Evolutionary conservation across 331 rosid species (phyloP), one percentile per base, ranked within the genome.

Genomic region (Arachis monticola): DNA sequence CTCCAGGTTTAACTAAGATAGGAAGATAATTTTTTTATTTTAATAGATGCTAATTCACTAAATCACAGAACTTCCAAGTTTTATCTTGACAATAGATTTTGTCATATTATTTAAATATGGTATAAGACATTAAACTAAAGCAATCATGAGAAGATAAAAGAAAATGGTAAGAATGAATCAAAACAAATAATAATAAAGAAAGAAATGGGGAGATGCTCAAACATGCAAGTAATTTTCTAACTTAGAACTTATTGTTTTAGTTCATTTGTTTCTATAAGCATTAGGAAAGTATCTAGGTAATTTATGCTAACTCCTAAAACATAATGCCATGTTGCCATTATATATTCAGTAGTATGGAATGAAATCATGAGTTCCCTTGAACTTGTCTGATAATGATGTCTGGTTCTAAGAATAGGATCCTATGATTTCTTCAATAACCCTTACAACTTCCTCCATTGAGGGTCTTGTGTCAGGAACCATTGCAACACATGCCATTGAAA

Each of bases 401-500:
- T 82, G 68, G 76, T 83, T 80, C 58, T 83, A 85, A 32, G 83
- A 83, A 75, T 77, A 84, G 2, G 87, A 73, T 51, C 72, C 84
- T 64, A 88, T 74, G 60, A 88, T 83, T 7, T 90, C 97, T 75
- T 90, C 96, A 1, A 94, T 90, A 85, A 86, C 85, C 66, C 76
- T 82, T 45, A 82, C 90, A 48, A 94, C 91, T 83, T 91, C 95
- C 45, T 79, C 94, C 95, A 94, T 91, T 1, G 91, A 79, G 47
- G 99, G 99, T 60, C 97, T 84, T 68, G 83, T 56, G 50, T 92
- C 99, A 0, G 97, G 95, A 66, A 77, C 73, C 83, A 30, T 72
- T 30, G 91, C 88, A 10, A 91, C 99, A 35, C 99, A 91, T 3
- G 95, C 90, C 97, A 94, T 90, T 67, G 95, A 97, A 61, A 94